Evolutionary conservation across 1,139 yeast species (phyloP).

Genomic region (Geotrichum siamense): DNA sequence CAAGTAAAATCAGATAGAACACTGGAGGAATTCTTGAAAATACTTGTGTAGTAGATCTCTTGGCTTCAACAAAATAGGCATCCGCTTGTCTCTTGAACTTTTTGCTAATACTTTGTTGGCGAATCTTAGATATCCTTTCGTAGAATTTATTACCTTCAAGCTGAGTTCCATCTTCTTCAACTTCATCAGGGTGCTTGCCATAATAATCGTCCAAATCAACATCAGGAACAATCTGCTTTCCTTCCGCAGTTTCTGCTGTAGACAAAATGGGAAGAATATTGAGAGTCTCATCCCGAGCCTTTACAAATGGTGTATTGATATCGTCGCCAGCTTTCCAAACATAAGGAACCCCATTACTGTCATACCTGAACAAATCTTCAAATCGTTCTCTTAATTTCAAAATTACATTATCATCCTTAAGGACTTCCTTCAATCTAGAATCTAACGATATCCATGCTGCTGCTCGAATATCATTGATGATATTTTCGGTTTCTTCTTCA

Average conservation of each 20-base stretch:
- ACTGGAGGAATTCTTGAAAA: conserved; percentile 76
- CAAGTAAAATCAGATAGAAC: conserved; percentile 61
- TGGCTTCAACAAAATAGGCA: conserved; percentile 73
- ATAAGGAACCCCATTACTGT: conserved; percentile 72
- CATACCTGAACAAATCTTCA: conserved; percentile 78
- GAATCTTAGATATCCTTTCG: conserved; percentile 50
- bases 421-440: conserved; percentile 49
- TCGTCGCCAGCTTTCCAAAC: conserved; percentile 72
- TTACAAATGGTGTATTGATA: conserved; percentile 56
- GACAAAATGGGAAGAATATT: conserved; percentile 54
- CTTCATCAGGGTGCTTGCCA: conserved; percentile 29
- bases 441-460: conserved; percentile 63
- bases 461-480: conserved; percentile 42
- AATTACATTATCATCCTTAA: conserved; percentile 33
- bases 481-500: conserved; percentile 38
- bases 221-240: conserved; percentile 53
- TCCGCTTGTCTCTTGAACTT: conserved; percentile 74
- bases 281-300: conserved; percentile 53
- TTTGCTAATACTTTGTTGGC: conserved; percentile 49
- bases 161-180: conserved; percentile 36
- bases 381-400: conserved; percentile 45
- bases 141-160: conserved; percentile 44
- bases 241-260: conserved; percentile 48
- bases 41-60: conserved; percentile 35
- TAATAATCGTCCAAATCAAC: conserved; percentile 39